These are phyloP conservation scores for Pseudocercospora ulei DNA, from an alignment of 2,329 filamentous ascomycete species.

Conservation along the genomic window DNA sequence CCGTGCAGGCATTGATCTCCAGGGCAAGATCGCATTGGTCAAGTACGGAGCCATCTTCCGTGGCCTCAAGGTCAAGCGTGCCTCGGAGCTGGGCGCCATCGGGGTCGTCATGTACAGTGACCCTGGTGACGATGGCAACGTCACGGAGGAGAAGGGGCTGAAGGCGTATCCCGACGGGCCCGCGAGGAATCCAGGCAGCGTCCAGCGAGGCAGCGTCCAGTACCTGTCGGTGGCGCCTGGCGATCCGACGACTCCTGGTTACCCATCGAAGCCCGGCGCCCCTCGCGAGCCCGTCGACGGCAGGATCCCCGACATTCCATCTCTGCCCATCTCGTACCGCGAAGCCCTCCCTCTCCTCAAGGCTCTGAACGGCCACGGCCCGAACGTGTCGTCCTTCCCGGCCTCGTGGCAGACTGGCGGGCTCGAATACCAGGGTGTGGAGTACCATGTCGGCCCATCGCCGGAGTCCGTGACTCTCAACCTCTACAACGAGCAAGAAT, in stretches of 20 bases:
- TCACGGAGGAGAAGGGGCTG: conserved; percentile 72
- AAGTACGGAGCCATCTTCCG: conserved; percentile 82
- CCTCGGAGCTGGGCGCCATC: conserved; percentile 80
- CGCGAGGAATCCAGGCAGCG: conserved; percentile 75
- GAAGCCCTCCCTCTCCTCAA: conserved; percentile 83
- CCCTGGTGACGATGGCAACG: conserved; percentile 74
- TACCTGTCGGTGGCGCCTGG: conserved; percentile 50
- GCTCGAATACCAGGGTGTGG: conserved; percentile 65
- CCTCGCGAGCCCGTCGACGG: conserved; percentile 62
- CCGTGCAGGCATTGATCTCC: conserved; percentile 61
- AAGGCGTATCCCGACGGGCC: conserved; percentile 74
- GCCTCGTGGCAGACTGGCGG: conserved; percentile 58
- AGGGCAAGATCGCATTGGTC: conserved; percentile 77
- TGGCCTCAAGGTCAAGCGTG: conserved; percentile 84
- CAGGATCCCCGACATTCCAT: conserved; percentile 74
- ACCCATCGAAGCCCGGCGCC: conserved; percentile 81
- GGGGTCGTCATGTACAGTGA: conserved; percentile 80
- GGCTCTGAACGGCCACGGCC: conserved; percentile 80
- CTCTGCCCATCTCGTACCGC: conserved; percentile 76
- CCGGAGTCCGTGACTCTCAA: conserved; percentile 54
- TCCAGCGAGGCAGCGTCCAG: conserved; percentile 79
- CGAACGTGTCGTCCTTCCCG: conserved; percentile 63
- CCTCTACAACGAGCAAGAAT: conserved; percentile 44
- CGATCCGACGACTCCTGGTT: conserved; percentile 86
- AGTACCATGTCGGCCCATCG: conserved; percentile 78